These are phyloP conservation scores for Phylloporus rhodoxanthus DNA, from an alignment of 768 basidiomycete species.

Conservation along the genomic window DNA sequence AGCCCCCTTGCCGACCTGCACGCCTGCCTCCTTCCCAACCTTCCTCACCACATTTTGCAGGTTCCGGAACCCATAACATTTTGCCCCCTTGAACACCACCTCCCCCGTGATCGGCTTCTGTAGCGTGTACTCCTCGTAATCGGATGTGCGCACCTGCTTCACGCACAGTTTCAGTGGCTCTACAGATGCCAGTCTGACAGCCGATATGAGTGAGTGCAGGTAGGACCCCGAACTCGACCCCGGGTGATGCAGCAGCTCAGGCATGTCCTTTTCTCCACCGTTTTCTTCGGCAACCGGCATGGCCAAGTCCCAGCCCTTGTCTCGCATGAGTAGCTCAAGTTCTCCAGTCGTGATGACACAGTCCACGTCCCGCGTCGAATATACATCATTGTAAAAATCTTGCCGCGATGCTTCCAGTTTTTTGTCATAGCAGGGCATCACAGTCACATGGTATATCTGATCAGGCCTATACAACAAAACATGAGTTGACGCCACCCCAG, in stretches of 20 bases:
- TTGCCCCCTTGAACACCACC: slow-evolving; percentile 85
- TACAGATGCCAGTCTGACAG: slow-evolving; percentile 39
- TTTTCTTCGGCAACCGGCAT: slow-evolving; percentile 49
- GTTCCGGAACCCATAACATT: slow-evolving; percentile 96
- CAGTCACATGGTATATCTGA: slow-evolving; percentile 90
- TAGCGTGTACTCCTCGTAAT: slow-evolving; percentile 73
- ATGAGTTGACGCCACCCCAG: neutral
- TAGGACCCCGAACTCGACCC: slow-evolving; percentile 94
- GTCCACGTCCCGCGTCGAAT: slow-evolving; percentile 88
- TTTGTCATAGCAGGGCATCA: slow-evolving; percentile 99
- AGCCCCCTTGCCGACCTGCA: slow-evolving; percentile 66
- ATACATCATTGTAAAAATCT: slow-evolving; percentile 82
- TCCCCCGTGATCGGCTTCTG: slow-evolving; percentile 40
- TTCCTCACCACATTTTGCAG: slow-evolving; percentile 94
- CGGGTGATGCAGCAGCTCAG: slow-evolving; percentile 69
- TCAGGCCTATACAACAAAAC: slow-evolving; percentile 51
- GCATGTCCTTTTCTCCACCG: slow-evolving; percentile 35
- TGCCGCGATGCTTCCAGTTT: slow-evolving; percentile 95
- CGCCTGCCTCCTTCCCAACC: slow-evolving; percentile 78
- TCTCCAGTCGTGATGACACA: slow-evolving; percentile 98
- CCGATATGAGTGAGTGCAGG: slow-evolving; percentile 69
- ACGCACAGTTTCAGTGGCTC: slow-evolving; percentile 46
- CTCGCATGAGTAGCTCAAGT: slow-evolving; percentile 76
- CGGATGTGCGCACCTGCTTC: slow-evolving; percentile 61
- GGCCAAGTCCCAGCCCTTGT: slow-evolving; percentile 75